Evolutionary conservation across 768 basidiomycete genomes (phyloP).

Genomic region (Hirschioporus abietinus): DNA sequence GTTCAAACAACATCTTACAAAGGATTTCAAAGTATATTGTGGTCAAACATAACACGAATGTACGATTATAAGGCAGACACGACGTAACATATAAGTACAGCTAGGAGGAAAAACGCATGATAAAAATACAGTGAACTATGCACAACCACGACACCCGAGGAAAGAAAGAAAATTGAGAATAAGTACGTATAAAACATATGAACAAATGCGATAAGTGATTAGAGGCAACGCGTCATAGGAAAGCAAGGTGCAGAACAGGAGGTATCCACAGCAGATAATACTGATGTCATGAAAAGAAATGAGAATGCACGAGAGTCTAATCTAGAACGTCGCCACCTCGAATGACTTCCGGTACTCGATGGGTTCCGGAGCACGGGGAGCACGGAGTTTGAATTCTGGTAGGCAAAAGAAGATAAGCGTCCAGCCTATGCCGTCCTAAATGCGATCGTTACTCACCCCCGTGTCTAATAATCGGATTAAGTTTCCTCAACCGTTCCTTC

Average conservation of each 20-base stretch:
- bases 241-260: constrained; percentile 7
- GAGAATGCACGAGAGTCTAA: constrained; percentile 13
- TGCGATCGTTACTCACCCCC: constrained; percentile 32
- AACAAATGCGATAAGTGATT: constrained; percentile 7
- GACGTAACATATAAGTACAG: background rate
- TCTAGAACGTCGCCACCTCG: constrained; percentile 57
- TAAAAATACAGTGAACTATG: constrained; percentile 8
- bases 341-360: constrained; percentile 40
- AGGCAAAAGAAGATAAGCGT: constrained; percentile 4
- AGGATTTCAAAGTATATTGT: background rate
- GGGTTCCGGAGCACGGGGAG: constrained; percentile 44
- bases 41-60: background rate
- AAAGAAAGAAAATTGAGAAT: constrained; percentile 5
- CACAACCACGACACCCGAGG: constrained; percentile 12
- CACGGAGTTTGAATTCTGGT: constrained; percentile 63
- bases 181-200: constrained; percentile 5
- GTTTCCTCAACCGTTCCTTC: constrained; percentile 39
- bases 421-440: background rate
- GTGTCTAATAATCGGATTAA: constrained; percentile 63
- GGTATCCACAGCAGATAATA: constrained; percentile 11
- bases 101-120: background rate
- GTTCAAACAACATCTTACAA: no score
- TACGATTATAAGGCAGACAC: background rate
- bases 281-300: constrained; percentile 7
- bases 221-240: constrained; percentile 10